phyloP scores from a whole-genome alignment of 495 filamentous ascomycete genomes.

The Aspergillus cavernicola region DNA sequence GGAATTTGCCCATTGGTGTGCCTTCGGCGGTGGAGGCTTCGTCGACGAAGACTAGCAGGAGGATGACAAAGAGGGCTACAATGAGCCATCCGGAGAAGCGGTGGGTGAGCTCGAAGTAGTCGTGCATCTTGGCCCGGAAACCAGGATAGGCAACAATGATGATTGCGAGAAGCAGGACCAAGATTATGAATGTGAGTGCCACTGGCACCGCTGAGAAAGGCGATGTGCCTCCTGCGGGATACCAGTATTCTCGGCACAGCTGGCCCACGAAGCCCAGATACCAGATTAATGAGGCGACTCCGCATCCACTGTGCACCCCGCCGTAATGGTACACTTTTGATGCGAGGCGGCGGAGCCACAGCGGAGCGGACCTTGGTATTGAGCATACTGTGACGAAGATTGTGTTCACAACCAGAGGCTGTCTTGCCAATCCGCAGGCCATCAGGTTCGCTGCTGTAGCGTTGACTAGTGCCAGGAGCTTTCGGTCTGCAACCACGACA shows the following conservation, averaged over 20 bases:
- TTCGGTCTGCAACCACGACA: constrained; percentile 34
- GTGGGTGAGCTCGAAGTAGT: constrained; percentile 55
- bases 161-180: constrained; percentile 40
- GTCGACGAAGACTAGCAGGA: constrained; percentile 35
- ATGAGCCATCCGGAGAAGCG: constrained; percentile 53
- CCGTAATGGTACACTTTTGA: constrained; percentile 77
- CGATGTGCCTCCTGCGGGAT: constrained; percentile 12
- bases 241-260: constrained; percentile 46
- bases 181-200: constrained; percentile 36
- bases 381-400: constrained; percentile 59
- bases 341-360: constrained; percentile 58
- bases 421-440: constrained; percentile 60
- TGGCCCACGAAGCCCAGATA: constrained; percentile 55
- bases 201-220: constrained; percentile 31
- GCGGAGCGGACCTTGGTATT: constrained; percentile 57
- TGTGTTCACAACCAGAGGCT: constrained; percentile 71
- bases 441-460: constrained; percentile 51
- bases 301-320: constrained; percentile 71
- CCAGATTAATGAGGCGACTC: constrained; percentile 65
- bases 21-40: constrained; percentile 27
- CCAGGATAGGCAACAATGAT: constrained; percentile 39
- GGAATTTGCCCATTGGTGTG: constrained; percentile 28
- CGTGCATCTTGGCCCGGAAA: constrained; percentile 47
- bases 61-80: constrained; percentile 44
- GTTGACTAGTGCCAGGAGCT: constrained; percentile 39